Percentiles rank a stretch among this genome's conserved stretches.
Conservation (phyloP, 164 flowering plant genomes). For the Houttuynia cordata region DNA sequence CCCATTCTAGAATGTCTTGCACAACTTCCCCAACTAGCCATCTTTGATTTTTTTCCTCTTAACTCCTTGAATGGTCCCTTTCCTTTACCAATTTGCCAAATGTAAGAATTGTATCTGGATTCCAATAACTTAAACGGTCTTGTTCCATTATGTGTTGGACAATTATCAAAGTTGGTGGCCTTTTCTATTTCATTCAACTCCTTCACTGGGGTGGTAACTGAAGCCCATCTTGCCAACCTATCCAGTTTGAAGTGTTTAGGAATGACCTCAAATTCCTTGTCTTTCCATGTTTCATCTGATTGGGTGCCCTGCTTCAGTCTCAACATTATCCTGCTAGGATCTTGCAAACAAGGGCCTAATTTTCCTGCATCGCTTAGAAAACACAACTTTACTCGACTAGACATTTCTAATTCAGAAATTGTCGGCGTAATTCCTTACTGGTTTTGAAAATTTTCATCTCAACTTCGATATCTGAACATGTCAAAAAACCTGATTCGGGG, state of each 20-base stretch:
- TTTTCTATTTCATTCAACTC: neutral
- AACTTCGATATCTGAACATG: neutral
- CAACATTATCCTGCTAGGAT: neutral
- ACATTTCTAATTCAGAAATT: neutral
- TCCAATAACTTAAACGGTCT: neutral
- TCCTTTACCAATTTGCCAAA: neutral
- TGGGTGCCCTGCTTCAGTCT: conserved; percentile 2
- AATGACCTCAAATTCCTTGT: neutral
- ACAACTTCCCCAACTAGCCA: neutral
- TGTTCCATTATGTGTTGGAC: neutral
- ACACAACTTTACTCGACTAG: neutral
- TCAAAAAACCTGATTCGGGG: neutral
- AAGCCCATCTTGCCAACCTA: conserved; percentile 1
- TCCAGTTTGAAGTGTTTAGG: neutral
- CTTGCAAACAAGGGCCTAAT: neutral
- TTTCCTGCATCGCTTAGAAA: neutral
- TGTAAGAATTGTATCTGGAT: neutral
- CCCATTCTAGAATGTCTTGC: neutral
- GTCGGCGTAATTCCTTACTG: neutral
- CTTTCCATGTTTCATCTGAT: neutral
- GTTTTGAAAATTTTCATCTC: neutral
- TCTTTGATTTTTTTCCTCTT: neutral
- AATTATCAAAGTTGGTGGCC: neutral
- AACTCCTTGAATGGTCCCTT: neutral
- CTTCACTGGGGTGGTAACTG: neutral